These are phyloP conservation scores for Kodamaea plutei DNA, from an alignment of 1,139 yeast genomes.

Conservation along the genomic window DNA sequence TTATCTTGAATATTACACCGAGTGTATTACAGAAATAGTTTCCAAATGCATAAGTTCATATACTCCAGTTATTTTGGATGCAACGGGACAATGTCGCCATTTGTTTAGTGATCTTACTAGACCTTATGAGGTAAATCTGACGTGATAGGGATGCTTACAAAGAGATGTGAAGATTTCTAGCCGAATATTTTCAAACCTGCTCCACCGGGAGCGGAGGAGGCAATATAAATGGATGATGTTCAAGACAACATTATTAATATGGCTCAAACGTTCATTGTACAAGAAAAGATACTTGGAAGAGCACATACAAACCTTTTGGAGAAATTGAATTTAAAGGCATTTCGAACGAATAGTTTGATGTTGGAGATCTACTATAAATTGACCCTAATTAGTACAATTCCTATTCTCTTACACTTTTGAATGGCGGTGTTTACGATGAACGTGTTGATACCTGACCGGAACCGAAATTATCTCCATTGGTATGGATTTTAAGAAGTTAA, in stretches of 20 bases:
- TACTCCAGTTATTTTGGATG: slow-evolving; percentile 65
- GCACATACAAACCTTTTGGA: slow-evolving; percentile 25
- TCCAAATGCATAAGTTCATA: slow-evolving; percentile 40
- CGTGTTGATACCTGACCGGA: slow-evolving; percentile 19
- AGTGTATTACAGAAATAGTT: slow-evolving; percentile 73
- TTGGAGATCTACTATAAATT: slow-evolving; percentile 21
- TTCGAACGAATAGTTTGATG: slow-evolving; percentile 19
- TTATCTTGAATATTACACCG: slow-evolving; percentile 84
- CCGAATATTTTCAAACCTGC: slow-evolving; percentile 23
- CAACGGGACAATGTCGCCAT: slow-evolving; percentile 79
- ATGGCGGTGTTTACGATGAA: slow-evolving; percentile 27
- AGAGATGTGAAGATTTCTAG: slow-evolving; percentile 94
- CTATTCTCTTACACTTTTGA: slow-evolving; percentile 21
- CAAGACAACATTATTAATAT: slow-evolving; percentile 25
- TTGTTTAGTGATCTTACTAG: slow-evolving; percentile 91
- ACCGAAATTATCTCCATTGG: slow-evolving; percentile 8
- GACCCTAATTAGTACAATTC: slow-evolving; percentile 22
- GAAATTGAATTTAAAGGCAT: slow-evolving; percentile 23
- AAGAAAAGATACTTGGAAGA: slow-evolving; percentile 22
- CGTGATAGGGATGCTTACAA: slow-evolving; percentile 94
- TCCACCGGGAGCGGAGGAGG: slow-evolving; percentile 13
- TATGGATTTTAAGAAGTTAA: too few relatives aligned
- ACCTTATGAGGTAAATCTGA: slow-evolving; percentile 87
- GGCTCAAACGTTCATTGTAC: slow-evolving; percentile 22
- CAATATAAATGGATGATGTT: slow-evolving; percentile 18